Base-by-base conservation (phyloP, 2,329 filamentous ascomycete genomes). In the Aspergillus calidoustus region DNA sequence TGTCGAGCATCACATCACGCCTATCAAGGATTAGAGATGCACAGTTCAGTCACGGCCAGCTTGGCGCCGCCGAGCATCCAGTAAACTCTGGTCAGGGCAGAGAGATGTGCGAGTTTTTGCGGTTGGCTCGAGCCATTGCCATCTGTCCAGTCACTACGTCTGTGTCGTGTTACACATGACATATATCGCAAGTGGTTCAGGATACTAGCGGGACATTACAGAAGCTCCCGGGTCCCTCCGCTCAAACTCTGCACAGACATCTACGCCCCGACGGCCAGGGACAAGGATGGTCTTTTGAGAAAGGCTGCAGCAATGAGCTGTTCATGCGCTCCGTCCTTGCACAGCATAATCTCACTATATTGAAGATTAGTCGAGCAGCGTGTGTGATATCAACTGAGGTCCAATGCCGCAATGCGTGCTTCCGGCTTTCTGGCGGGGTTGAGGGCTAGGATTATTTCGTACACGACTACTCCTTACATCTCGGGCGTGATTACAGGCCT, bases 341-440 rank as follows among this genome's bases (percentile, higher is more conserved):
- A 25, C 34, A 11, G 22, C 48, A 41, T 38, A 23, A 23, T 46
- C 34, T 47, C 48, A 23, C 23, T 17, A 19, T 17, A 19, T 22
- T 23, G 23, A 31, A 11, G 4, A 31, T 44, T 43, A 8, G 13
- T 46, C 46, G 30, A 52, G 3, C 50, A 50, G 61, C 57, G 58
- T n/a, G 57, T 63, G 61, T 63, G 57, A 54, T 57, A 13, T 15
- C 19, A 15, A 19, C 23, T n/a, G 15, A 41, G 46, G 31, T 46
- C n/a, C 41, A n/a, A 17, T 50, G 44, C 34, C 34, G n/a, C 41
- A n/a, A 17, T 50, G 44, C 34, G 3, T 44, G 23, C 51, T 17
- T 54, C 51, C 1, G 17, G 7, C 7, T 46, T 8, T 22, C 23
- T 28, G 9, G 23, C 34, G 8, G 22, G 17, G 15, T 44, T 22